Evolutionary conservation across 2,329 filamentous ascomycete genomes (phyloP).

Genomic region (Aspergillus sojae): DNA sequence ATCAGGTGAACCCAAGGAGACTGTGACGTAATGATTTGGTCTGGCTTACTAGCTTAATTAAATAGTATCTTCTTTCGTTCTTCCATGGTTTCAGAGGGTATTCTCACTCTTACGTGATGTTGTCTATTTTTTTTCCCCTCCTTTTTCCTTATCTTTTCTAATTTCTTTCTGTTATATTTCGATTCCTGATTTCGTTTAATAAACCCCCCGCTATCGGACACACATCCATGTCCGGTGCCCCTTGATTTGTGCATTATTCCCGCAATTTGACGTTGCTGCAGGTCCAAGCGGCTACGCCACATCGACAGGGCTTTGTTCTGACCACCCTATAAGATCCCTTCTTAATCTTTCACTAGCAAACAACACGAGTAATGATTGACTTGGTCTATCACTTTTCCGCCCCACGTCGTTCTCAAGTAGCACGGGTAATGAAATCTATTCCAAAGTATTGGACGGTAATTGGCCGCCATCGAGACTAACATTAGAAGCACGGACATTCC

Average conservation of each 20-base stretch:
- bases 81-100: neutral
- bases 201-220: neutral
- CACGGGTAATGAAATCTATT: neutral
- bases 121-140: neutral
- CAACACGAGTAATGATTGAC: neutral
- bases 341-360: no score
- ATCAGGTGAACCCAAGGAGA: neutral
- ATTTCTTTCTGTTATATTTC: neutral
- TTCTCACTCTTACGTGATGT: neutral
- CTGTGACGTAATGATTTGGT: neutral
- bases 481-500: neutral
- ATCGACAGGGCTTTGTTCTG: neutral
- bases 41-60: neutral
- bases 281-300: conserved; percentile 1
- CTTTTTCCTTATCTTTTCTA: neutral
- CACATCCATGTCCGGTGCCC: neutral
- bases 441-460: neutral
- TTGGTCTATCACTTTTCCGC: neutral
- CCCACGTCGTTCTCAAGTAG: neutral
- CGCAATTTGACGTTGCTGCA: neutral
- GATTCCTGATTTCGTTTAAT: no score
- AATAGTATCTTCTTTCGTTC: neutral
- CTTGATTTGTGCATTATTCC: conserved; percentile 1
- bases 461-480: neutral
- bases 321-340: neutral